These are phyloP conservation scores for Epithemia pelagica DNA, from an alignment of 108 stramenopile genomes.

Conservation along the genomic window DNA sequence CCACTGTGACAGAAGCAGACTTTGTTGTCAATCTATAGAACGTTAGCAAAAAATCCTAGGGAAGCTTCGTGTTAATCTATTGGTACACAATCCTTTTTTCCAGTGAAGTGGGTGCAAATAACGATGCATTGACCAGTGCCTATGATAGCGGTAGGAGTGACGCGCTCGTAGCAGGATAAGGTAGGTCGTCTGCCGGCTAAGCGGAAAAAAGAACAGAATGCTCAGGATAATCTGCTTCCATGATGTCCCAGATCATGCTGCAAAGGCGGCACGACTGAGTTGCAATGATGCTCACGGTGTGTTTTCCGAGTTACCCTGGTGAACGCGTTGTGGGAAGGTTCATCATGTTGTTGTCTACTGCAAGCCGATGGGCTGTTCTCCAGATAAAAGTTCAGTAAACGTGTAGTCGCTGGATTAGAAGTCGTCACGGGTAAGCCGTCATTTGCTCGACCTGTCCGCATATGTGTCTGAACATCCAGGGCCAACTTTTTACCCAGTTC, in stretches of 20 bases:
- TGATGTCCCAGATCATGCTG: conserved; percentile 2
- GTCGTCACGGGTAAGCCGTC: conserved; percentile 30
- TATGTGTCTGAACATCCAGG: conserved; percentile 65
- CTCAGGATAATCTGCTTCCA: neutral
- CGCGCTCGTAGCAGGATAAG: too few species aligned
- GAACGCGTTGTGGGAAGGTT: conserved; percentile 12
- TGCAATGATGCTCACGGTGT: conserved; percentile 38
- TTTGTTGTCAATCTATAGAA: too few species aligned
- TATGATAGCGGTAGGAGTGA: too few species aligned
- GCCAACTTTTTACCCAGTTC: conserved; percentile 99
- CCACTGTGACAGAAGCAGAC: too few species aligned
- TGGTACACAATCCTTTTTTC: too few species aligned
- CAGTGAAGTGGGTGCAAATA: too few species aligned
- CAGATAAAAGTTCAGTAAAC: conserved; percentile 83
- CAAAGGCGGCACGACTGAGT: conserved; percentile 12
- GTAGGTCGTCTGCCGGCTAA: too few species aligned
- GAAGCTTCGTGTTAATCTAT: too few species aligned
- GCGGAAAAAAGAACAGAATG: too few species aligned
- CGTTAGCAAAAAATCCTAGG: too few species aligned
- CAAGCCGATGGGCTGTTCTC: conserved; percentile 35
- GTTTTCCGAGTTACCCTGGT: conserved; percentile 52
- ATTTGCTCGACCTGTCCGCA: conserved; percentile 54
- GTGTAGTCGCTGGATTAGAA: conserved; percentile 68
- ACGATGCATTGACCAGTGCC: too few species aligned
- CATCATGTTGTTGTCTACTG: conserved; percentile 18